phyloP scores from a whole-genome alignment of 73 alveolate species.

The Paramecium octaurelia region DNA sequence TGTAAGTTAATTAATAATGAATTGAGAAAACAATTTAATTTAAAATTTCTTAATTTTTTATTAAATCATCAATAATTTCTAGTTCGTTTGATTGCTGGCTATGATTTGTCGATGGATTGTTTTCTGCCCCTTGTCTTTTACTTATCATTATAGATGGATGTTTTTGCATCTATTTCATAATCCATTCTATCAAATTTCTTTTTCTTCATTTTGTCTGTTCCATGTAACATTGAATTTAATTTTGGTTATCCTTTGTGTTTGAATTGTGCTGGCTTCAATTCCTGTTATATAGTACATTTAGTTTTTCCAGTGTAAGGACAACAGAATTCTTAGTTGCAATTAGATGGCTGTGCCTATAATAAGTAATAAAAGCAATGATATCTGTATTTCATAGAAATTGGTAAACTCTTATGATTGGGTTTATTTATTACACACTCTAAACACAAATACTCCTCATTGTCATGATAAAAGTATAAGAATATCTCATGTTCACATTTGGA shows the following conservation, averaged over 20 bases:
- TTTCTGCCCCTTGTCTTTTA: background rate
- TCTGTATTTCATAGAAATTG: background rate
- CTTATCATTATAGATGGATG: background rate
- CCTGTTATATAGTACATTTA: background rate
- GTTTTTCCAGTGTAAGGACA: slow-evolving; percentile 25
- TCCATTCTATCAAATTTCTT: background rate
- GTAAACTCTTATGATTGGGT: background rate
- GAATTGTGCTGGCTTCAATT: background rate
- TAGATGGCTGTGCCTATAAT: background rate
- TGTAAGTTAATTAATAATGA: background rate
- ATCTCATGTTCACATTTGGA: slow-evolving; percentile 14
- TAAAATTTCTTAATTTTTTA: background rate
- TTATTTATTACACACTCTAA: background rate
- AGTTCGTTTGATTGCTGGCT: background rate
- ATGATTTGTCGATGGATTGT: background rate
- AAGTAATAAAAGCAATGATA: background rate
- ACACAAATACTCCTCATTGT: background rate
- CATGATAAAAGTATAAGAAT: slow-evolving; percentile 10
- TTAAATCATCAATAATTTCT: background rate
- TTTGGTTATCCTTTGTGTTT: background rate
- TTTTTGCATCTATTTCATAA: background rate
- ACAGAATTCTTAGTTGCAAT: background rate
- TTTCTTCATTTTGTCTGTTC: background rate
- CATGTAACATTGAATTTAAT: slow-evolving; percentile 30
- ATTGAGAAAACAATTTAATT: background rate